Base-by-base conservation (phyloP, 805 yeast genomes). In the Brettanomyces nanus region DNA sequence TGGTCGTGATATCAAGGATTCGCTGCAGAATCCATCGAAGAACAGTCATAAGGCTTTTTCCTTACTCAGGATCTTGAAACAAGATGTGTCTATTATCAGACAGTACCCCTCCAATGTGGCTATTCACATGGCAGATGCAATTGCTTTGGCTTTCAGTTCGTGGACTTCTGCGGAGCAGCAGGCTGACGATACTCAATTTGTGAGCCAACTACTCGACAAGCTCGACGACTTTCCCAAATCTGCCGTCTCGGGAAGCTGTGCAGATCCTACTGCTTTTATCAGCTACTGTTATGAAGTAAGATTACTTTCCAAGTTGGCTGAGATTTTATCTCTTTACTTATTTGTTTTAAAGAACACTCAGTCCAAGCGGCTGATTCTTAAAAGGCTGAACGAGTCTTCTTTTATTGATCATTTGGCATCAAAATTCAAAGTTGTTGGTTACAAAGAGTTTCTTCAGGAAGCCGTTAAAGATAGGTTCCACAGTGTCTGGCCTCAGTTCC, bases 141-240 rank as follows among this genome's bases (percentile, higher is more conserved):
- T 87, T 20, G 72, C 92, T 0, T 62, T 73, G 35, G 87, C 94
- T 1, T 74, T 79, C 49, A 84, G 83, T 53, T 73, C 85, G 0
- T 84, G 95, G 94, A 74, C 81, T 0, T 69, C 79, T 1, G 73
- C 76, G 0, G 69, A 74, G 36, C 72, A 74, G 31, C 65, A 65
- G 37, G 72, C 68, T 5, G 63, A 63, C 25, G 85, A 80, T 48
- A 41, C 43, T 6, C 54, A 54, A n/a, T 73, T 74, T 37, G 61
- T 73, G 11, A 59, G 61, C 9, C 67, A 62, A 28, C 53, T 76
- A 51, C 48, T 69, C 37, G 31, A 58, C 31, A 53, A 62, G 40
- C 41, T 70, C 9, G 35, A 37, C 2, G 32, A 38, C 0, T 48
- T 46, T 28, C 53, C 53, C 3, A n/a, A 18, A 2, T 42, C 52